Conservation (phyloP, 2,329 filamentous ascomycete species). For the Metarhizium humberi region DNA sequence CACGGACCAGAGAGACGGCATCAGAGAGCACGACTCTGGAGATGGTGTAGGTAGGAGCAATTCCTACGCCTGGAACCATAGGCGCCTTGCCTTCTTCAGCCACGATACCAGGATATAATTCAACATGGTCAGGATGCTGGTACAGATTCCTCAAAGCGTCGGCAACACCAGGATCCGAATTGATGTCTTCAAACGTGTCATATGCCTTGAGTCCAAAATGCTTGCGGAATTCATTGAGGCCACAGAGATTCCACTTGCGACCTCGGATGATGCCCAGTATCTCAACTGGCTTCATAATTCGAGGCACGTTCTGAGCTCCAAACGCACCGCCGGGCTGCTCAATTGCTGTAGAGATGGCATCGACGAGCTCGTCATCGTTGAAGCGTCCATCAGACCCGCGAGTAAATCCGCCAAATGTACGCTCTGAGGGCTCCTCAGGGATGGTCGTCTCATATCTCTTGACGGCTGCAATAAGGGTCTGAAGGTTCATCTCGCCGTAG, state of each 20-base stretch:
- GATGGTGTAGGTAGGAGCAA: slow-evolving; percentile 67
- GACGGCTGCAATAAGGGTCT: slow-evolving; percentile 54
- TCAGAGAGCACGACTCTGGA: slow-evolving; percentile 70
- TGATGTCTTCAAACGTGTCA: slow-evolving; percentile 74
- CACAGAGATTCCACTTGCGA: slow-evolving; percentile 66
- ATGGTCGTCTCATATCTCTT: slow-evolving; percentile 52
- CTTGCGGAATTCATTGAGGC: slow-evolving; percentile 76
- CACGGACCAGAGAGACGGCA: slow-evolving; percentile 67
- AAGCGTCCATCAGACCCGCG: slow-evolving; percentile 60
- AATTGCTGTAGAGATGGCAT: slow-evolving; percentile 57
- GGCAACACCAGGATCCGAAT: slow-evolving; percentile 63
- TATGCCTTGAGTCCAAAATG: slow-evolving; percentile 72
- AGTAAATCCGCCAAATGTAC: slow-evolving; percentile 57
- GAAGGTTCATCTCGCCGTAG: slow-evolving; percentile 46
- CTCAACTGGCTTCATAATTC: slow-evolving; percentile 65
- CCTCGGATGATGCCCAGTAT: slow-evolving; percentile 73
- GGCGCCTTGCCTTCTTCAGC: slow-evolving; percentile 67
- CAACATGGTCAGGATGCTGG: slow-evolving; percentile 69
- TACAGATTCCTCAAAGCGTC: slow-evolving; percentile 59
- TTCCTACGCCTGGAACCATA: slow-evolving; percentile 65
- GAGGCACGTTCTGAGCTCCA: slow-evolving; percentile 64
- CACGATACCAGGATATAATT: slow-evolving; percentile 71
- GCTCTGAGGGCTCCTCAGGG: slow-evolving; percentile 56
- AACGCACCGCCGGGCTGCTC: slow-evolving; percentile 72
- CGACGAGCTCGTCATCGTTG: slow-evolving; percentile 65